These are phyloP conservation scores for Populus hybrid DNA, from an alignment of 441 rosid species.

Conservation along the genomic window DNA sequence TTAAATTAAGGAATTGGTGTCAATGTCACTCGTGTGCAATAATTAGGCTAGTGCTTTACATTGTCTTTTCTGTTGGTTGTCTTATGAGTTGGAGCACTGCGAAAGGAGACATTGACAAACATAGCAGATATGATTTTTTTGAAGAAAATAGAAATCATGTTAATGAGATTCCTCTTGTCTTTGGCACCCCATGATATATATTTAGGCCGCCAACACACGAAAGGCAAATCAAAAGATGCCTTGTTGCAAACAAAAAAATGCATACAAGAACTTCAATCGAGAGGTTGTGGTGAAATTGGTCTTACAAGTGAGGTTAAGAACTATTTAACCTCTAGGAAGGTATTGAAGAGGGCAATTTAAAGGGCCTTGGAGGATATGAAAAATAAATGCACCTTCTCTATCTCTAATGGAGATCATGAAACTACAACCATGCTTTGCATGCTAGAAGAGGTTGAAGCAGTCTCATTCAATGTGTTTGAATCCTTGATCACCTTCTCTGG, in stretches of 20 bases:
- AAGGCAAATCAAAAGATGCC: slow-evolving; percentile 25
- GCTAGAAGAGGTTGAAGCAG: slow-evolving; percentile 31
- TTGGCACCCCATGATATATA: no score
- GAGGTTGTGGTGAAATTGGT: slow-evolving; percentile 19
- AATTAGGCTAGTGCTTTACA: no score
- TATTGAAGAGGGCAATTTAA: slow-evolving; percentile 25
- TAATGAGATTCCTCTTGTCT: no score
- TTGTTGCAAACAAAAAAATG: slow-evolving; percentile 27
- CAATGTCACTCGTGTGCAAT: background rate
- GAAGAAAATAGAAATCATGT: no score
- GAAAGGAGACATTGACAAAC: no score
- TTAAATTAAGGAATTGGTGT: background rate
- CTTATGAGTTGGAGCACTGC: no score
- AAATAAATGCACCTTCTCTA: slow-evolving; percentile 7
- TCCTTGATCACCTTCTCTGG: slow-evolving; percentile 29
- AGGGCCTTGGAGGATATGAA: slow-evolving; percentile 27
- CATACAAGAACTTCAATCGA: slow-evolving; percentile 24
- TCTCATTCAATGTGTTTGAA: slow-evolving; percentile 27
- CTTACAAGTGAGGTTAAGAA: slow-evolving; percentile 24
- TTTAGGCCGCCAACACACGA: no score
- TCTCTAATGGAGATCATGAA: slow-evolving; percentile 1
- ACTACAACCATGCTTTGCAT: background rate
- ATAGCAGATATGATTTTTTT: no score
- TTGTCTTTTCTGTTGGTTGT: no score
- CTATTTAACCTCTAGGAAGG: slow-evolving; percentile 31